A percentile compares a stretch with the other conserved stretches of the same genome.
Evolutionary conservation across 2,329 filamentous ascomycete genomes (phyloP).

Genomic region (Metarhizium robertsii): DNA sequence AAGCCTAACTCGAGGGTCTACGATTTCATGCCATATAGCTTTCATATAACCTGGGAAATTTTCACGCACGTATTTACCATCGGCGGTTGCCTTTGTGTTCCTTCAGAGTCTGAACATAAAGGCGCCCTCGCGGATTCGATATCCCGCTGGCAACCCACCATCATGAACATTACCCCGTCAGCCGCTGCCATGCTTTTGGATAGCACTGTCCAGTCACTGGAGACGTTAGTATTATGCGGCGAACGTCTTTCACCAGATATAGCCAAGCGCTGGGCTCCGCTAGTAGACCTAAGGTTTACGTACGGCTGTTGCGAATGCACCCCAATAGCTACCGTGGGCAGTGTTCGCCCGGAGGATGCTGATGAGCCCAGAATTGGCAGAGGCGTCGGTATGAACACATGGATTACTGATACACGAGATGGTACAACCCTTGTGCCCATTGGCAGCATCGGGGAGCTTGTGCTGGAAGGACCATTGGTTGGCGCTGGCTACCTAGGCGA

Average conservation of each 20-base stretch:
- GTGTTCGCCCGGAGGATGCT: not conserved
- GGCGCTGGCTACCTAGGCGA: constrained; percentile 15
- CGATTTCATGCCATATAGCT: constrained; percentile 4
- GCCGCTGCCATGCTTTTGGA: not conserved
- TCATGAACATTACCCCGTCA: constrained; percentile 1
- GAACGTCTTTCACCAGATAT: not conserved
- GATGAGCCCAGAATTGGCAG: constrained; percentile 6
- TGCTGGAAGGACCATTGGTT: constrained; percentile 17
- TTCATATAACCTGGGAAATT: not conserved
- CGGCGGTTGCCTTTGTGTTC: constrained; percentile 1
- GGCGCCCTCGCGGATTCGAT: not conserved
- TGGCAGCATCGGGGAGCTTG: constrained; percentile 16
- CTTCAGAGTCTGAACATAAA: not conserved
- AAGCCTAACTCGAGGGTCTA: constrained; percentile 4
- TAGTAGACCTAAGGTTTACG: not conserved
- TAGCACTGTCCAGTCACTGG: not conserved
- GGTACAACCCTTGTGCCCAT: constrained; percentile 10
- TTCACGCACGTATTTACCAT: not conserved
- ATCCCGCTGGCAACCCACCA: not conserved
- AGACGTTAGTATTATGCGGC: not conserved
- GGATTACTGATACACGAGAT: constrained; percentile 14
- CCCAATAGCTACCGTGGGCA: not conserved
- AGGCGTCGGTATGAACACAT: constrained; percentile 7
- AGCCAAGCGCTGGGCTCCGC: not conserved
- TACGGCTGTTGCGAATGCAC: constrained; percentile 1